These are phyloP conservation scores for Paraphysoderma sedebokerense DNA, from an alignment of 371 early-diverging fungal genomes.

Conservation along the genomic window DNA sequence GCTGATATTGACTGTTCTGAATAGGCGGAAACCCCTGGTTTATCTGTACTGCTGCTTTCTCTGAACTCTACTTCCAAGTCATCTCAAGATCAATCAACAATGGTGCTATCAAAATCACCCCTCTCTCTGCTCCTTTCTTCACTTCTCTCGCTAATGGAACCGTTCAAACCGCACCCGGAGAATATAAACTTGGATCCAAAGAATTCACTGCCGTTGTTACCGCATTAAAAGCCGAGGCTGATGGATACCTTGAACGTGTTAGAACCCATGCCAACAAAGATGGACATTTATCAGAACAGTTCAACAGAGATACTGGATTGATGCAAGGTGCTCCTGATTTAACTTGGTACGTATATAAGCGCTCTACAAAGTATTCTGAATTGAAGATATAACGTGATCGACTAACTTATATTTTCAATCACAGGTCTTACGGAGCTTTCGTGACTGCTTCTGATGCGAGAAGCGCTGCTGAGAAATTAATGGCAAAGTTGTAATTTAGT, in stretches of 20 bases:
- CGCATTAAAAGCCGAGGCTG: constrained; percentile 22
- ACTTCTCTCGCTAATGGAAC: neutral
- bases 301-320: constrained; percentile 29
- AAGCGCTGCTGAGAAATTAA: too few species aligned
- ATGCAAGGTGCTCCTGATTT: constrained; percentile 46
- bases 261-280: constrained; percentile 27
- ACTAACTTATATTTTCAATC: too few species aligned
- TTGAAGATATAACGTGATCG: too few species aligned
- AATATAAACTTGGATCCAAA: constrained; percentile 2
- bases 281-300: constrained; percentile 48
- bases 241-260: constrained; percentile 33
- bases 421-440: constrained; percentile 44
- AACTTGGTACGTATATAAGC: too few species aligned
- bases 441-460: constrained; percentile 17
- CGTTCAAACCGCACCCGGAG: neutral
- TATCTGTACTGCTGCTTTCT: constrained; percentile 34
- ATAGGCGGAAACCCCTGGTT: constrained; percentile 55
- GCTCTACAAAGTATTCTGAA: neutral
- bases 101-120: constrained; percentile 17
- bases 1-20: constrained; percentile 3
- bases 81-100: constrained; percentile 1
- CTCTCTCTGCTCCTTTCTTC: constrained; percentile 20
- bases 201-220: constrained; percentile 9
- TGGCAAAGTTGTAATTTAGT: too few species aligned
- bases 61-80: constrained; percentile 42